phyloP scores from a whole-genome alignment of 768 basidiomycete genomes.

The Rhizopogon sp. region DNA sequence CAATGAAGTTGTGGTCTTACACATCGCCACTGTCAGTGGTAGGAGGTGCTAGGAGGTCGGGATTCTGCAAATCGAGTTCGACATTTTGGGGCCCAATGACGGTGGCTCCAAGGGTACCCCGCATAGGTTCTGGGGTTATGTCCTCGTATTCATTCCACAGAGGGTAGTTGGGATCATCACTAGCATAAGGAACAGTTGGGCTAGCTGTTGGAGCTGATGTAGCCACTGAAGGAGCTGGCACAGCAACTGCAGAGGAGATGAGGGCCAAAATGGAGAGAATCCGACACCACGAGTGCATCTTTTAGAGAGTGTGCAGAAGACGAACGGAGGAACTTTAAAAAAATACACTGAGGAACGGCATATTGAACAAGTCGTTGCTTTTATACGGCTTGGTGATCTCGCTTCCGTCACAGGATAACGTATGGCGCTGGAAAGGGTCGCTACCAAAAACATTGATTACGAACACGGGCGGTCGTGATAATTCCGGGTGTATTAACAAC shows the following conservation, averaged over 20 bases:
- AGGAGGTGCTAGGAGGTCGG: conserved; percentile 55
- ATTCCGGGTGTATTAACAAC: neutral
- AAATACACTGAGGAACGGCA: conserved; percentile 12
- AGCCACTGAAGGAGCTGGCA: conserved; percentile 13
- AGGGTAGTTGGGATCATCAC: conserved; percentile 40
- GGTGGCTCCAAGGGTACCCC: conserved; percentile 36
- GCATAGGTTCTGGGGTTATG: conserved; percentile 36
- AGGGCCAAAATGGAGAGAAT: conserved; percentile 19
- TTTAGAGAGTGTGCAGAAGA: conserved; percentile 9
- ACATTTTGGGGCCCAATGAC: conserved; percentile 57
- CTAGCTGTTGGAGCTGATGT: conserved; percentile 26
- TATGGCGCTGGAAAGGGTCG: conserved; percentile 2
- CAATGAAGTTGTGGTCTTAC: conserved; percentile 16
- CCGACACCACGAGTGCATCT: conserved; percentile 24
- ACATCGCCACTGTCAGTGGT: conserved; percentile 55
- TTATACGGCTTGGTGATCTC: conserved; percentile 13
- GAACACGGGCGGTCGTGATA: neutral
- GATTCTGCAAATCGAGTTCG: conserved; percentile 50
- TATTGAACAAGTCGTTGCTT: conserved; percentile 7
- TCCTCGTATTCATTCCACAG: conserved; percentile 31
- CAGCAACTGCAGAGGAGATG: conserved; percentile 16
- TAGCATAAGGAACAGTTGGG: conserved; percentile 42
- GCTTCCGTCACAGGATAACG: conserved; percentile 7
- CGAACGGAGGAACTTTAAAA: conserved; percentile 5
- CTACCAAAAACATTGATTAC: conserved; percentile 1